Evolutionary conservation across 2,329 filamentous ascomycete species (phyloP), one percentile per base, ranked within the genome.

Genomic region (Colletotrichum euphorbiae): DNA sequence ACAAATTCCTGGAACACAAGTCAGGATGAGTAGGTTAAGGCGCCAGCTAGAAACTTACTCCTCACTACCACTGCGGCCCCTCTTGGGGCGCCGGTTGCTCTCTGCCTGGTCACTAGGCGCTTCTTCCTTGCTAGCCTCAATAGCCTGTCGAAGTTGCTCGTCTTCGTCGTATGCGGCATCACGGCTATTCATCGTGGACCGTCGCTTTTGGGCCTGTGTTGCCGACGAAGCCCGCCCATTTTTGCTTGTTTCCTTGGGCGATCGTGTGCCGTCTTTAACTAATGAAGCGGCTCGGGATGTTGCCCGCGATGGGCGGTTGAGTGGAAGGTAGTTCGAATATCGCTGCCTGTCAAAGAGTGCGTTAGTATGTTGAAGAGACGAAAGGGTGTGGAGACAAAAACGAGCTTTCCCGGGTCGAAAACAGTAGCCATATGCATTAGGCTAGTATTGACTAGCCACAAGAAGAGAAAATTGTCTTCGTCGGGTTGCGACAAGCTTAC

Each of bases 151-250:
- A 43, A 99, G 80, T 74, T 94, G 90, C 77, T 97, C 93, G 73
- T 97, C 94, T 79, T 99, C 96, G 72, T 98, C 94, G 74, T 98
- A 98, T 21, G 94, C 95, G 46, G 95, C 94, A 78, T 94, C 92
- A 70, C 95, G 90, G 77, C 96, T 99, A 76, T 98, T 97, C 93
- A 98, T 98, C 6, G 96, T 99, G 19, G 94, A 97, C 31, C 96
- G 89, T 68, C 96, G 89, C 78, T 98, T 98, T 42, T 91, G 89
- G 59, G 88, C 86, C 61, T 89, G 85, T 48, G 80, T 81, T 11
- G 80, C 77, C 1, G 83, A 80, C 9, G 83, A 83, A 61, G 83
- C 83, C 54, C 84, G 88, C 71, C 81, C 87, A 76, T 78, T 88
- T 80, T 87, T 89, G 73, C 81, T 83, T 74, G 82, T 85, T 76